Evolutionary conservation across 1,284 basidiomycete species (phyloP), one percentile per base, ranked within the genome.

Genomic region (Blastosporella zonata): DNA sequence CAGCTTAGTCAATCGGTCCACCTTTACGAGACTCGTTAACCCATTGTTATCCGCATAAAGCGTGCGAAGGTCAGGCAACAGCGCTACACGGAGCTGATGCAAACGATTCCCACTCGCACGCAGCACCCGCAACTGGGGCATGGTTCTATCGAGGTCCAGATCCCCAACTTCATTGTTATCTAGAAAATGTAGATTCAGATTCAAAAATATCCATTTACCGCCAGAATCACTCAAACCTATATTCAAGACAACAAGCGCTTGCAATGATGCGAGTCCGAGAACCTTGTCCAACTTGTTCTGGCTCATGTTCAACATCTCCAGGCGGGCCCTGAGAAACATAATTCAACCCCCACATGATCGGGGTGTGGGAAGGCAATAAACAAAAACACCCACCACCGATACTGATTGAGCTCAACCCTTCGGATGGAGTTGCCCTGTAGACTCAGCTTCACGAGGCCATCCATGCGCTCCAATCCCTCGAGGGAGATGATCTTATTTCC

Each of bases 21-120:
- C 72, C 63, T 79, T 79, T 47, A 61, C 67, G 56, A 80, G 74
- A 59, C 61, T 74, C 58, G 67, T 69, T 20, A 99, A 74, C 27
- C 73, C 68, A 67, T 97, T 97, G 65, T 88, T 87, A 73, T 99
- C 96, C 60, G 90, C 83, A 67, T 97, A 97, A 22, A 98, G 78
- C 55, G 93, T 97, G 55, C 93, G 84, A 55, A 98, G 70, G 61
- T 85, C 85, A 4, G 81, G 75, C 62, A 90, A 82, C 13, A 73
- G 70, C 15, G 76, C 76, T 41, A 89, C 78, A 62, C 94, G 79
- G 43, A 99, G 73, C 49, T 70, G 66, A 44, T 76, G 68, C 52
- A 99, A 69, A 35, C 79, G 75, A 69, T 99, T 99, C 61, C 83
- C 82, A 71, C 90, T 94, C 44, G 90, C 71, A 20, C 93, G 86